Conservation (phyloP, 768 basidiomycete species). For the Pseudohyphozyma bogoriensis region DNA sequence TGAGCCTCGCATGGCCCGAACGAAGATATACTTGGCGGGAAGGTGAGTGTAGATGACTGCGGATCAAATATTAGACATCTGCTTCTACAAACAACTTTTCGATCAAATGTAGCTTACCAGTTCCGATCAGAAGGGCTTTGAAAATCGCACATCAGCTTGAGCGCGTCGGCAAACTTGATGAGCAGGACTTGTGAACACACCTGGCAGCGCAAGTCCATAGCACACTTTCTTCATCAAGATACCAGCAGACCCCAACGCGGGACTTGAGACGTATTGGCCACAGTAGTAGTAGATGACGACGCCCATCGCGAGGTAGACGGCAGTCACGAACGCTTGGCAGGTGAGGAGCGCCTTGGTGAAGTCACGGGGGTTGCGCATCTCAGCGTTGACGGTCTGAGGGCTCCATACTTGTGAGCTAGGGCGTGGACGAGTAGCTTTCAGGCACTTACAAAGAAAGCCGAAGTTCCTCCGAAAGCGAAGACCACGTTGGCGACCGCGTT, state of each 20-base stretch:
- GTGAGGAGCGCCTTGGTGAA: conserved; percentile 35
- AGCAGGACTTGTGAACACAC: conserved; percentile 17
- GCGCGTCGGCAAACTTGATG: background rate
- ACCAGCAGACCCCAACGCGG: conserved; percentile 35
- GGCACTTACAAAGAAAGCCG: too few species aligned
- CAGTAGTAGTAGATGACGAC: conserved; percentile 35
- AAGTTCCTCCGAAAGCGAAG: too few species aligned
- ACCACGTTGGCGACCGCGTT: conserved; percentile 37
- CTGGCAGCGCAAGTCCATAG: conserved; percentile 32
- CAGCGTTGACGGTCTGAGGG: too few species aligned
- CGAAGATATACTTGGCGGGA: conserved; percentile 31
- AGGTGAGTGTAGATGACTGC: conserved; percentile 15
- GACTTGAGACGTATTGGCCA: conserved; percentile 32
- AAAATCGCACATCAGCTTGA: too few species aligned
- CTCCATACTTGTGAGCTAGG: too few species aligned
- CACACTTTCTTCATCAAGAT: conserved; percentile 29
- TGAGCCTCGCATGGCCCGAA: conserved; percentile 26
- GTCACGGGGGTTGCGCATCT: conserved; percentile 37
- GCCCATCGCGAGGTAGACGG: conserved; percentile 30
- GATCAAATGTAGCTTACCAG: too few species aligned
- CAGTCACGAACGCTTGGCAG: conserved; percentile 32
- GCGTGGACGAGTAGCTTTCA: too few species aligned
- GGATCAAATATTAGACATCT: too few species aligned
- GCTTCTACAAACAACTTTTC: too few species aligned
- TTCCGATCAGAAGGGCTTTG: too few species aligned